Conservation (phyloP, 441 rosid species). For the Arabidopsis lyrata region DNA sequence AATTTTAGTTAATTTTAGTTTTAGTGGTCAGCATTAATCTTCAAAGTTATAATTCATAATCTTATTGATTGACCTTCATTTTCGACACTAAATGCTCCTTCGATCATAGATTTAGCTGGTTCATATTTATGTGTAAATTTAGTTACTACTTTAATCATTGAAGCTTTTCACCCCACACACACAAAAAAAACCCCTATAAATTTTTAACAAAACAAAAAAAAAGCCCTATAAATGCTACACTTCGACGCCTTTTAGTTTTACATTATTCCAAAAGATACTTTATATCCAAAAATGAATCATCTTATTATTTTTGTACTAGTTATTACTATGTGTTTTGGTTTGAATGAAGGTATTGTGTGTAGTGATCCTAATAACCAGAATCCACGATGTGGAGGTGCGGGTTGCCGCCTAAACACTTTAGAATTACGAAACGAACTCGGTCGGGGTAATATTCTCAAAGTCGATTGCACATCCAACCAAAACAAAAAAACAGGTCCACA, state of each 20-base stretch:
- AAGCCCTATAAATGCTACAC: background rate
- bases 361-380: background rate
- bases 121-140: background rate
- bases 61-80: background rate
- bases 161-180: background rate
- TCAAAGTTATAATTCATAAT: background rate
- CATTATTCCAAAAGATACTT: background rate
- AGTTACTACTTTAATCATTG: background rate
- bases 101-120: background rate
- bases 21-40: conserved; percentile 5
- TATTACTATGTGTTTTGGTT: conserved; percentile 13
- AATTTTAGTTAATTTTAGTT: background rate
- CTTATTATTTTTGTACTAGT: background rate
- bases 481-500: background rate
- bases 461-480: conserved; percentile 22
- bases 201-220: background rate
- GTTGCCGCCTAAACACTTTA: conserved; percentile 1
- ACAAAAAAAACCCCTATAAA: background rate
- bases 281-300: conserved; percentile 2
- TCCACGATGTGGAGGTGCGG: conserved; percentile 9
- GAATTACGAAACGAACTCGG: conserved; percentile 2
- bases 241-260: background rate
- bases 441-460: background rate
- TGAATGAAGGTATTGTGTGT: conserved; percentile 17
- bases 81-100: background rate